Evolutionary conservation across 345 rosid genomes (phyloP), one percentile per base, ranked within the genome.

Genomic region (Trapa incisa): DNA sequence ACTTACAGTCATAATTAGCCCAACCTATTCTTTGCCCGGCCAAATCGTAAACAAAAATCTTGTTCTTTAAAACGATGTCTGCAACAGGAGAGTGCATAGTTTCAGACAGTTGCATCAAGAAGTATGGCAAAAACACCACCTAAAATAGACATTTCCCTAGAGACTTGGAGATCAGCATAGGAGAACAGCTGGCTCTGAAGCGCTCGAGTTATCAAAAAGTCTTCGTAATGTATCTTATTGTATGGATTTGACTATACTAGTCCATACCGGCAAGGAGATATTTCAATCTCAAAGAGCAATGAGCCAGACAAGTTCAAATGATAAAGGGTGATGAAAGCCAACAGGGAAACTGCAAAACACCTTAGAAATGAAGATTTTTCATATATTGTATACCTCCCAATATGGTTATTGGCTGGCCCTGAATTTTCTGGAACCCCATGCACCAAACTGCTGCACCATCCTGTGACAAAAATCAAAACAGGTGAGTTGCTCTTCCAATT

Each of bases 11-110:
- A 32, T 90, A 93, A 73, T 82, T 86, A 38, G 96, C 66, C 97
- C 98, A 93, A 75, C 98, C 98, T 14, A 93, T 75, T 72, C 88
- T 85, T 76, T 88, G 97, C 71, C 86, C 88, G 3, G 72, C 96
- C 64, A 93, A 72, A 75, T 93, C 96, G 52, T 93, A 93, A 54
- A 93, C 92, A 69, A 93, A 61, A 14, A 93, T 87, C 71, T 93
- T 93, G 86, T 93, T 91, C 74, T 87, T 93, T n/a, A 93, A 81
- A 74, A 90, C 85, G 70, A 93, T 81, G 80, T 93, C 99, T 93
- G 86, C 80, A 74, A 66, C 75, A 70, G 43, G 3, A 69, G 43
- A 32, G 42, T 32, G 67, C 16, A n/a, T 2, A 58, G 35, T 58
- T 58, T 58, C 48, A 45, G 13, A 11, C 48, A 45, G 29, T 22